These are phyloP conservation scores for Protomyces macrosporus DNA, from an alignment of 1,139 yeast species.

Conservation along the genomic window DNA sequence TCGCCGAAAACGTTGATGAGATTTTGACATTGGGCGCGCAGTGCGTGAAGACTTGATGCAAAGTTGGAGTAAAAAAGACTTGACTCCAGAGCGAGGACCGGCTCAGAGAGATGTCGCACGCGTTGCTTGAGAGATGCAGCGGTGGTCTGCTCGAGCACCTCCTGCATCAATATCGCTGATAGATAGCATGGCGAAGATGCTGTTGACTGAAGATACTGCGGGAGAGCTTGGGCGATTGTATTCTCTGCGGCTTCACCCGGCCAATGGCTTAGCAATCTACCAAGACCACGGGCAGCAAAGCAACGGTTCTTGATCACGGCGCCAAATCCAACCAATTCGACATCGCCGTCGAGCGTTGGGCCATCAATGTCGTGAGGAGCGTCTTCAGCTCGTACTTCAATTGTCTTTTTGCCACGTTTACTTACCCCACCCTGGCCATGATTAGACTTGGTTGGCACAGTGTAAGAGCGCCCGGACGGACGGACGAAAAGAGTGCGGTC, in stretches of 20 bases:
- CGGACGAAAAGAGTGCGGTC: slow-evolving; percentile 64
- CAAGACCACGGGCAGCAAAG: slow-evolving; percentile 71
- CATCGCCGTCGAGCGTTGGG: slow-evolving; percentile 88
- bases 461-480: slow-evolving; percentile 58
- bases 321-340: slow-evolving; percentile 73
- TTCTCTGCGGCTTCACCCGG: slow-evolving; percentile 33
- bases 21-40: slow-evolving; percentile 82
- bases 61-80: slow-evolving; percentile 58
- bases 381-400: slow-evolving; percentile 33
- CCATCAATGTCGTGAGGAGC: slow-evolving; percentile 65
- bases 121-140: slow-evolving; percentile 38
- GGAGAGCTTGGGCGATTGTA: slow-evolving; percentile 44
- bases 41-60: slow-evolving; percentile 77
- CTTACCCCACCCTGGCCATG: background rate
- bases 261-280: slow-evolving; percentile 48
- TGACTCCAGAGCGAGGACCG: slow-evolving; percentile 43
- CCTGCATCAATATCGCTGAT: slow-evolving; percentile 64
- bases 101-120: slow-evolving; percentile 44
- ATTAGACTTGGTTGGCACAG: background rate
- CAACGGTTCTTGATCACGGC: slow-evolving; percentile 70
- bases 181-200: slow-evolving; percentile 79
- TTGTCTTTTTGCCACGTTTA: slow-evolving; percentile 33
- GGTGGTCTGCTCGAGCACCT: slow-evolving; percentile 48
- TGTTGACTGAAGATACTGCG: slow-evolving; percentile 48
- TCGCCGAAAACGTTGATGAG: slow-evolving; percentile 71